These are phyloP conservation scores for Tuber melanosporum DNA, from an alignment of 495 filamentous ascomycete genomes.

Conservation along the genomic window DNA sequence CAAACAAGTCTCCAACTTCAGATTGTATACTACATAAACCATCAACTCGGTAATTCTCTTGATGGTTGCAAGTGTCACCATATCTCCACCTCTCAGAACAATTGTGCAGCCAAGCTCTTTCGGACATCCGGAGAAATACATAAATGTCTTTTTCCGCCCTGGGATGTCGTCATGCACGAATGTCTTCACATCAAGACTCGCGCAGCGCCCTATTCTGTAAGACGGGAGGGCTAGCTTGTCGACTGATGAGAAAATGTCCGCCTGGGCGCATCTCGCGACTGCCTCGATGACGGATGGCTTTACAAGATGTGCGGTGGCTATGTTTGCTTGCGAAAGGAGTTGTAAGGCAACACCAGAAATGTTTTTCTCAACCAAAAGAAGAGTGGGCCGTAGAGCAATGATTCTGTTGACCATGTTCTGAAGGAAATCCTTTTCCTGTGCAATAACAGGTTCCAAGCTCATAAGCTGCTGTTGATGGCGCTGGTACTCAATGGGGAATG, in stretches of 20 bases:
- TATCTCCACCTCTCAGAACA: slow-evolving; percentile 76
- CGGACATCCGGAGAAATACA: slow-evolving; percentile 88
- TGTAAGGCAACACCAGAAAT: slow-evolving; percentile 86
- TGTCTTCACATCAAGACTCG: slow-evolving; percentile 89
- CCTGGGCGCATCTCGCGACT: slow-evolving; percentile 82
- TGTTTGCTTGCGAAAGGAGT: slow-evolving; percentile 76
- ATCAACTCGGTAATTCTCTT: slow-evolving; percentile 97
- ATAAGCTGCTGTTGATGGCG: slow-evolving; percentile 92
- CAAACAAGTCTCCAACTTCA: slow-evolving; percentile 89
- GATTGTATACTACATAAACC: slow-evolving; percentile 96
- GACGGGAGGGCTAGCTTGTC: slow-evolving; percentile 83
- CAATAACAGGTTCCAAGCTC: slow-evolving; percentile 94
- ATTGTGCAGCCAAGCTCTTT: slow-evolving; percentile 94
- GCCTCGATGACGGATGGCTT: slow-evolving; percentile 93
- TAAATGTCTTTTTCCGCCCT: slow-evolving; percentile 82
- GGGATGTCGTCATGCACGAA: slow-evolving; percentile 69
- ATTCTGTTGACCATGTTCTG: slow-evolving; percentile 92
- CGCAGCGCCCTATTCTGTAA: slow-evolving; percentile 69
- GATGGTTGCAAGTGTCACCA: slow-evolving; percentile 62
- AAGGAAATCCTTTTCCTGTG: slow-evolving; percentile 92
- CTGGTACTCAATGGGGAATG: slow-evolving; percentile 93
- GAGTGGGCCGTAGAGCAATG: slow-evolving; percentile 68
- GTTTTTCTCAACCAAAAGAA: slow-evolving; percentile 82
- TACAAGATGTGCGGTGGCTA: slow-evolving; percentile 91
- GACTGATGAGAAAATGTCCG: slow-evolving; percentile 86